These are phyloP conservation scores for Aspergillus affinis DNA, from an alignment of 495 filamentous ascomycete genomes.

Conservation along the genomic window DNA sequence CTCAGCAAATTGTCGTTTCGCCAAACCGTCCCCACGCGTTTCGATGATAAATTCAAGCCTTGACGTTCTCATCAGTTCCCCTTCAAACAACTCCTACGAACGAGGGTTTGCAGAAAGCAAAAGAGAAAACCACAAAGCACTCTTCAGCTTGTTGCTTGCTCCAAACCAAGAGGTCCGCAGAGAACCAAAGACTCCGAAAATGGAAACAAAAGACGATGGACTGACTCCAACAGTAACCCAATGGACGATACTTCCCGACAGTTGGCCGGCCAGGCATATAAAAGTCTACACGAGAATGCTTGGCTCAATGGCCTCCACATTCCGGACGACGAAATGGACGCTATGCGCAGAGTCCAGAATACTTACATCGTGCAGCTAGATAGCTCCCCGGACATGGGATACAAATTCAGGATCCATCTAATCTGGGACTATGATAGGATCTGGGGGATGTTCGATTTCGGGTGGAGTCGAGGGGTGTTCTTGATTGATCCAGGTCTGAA, in stretches of 20 bases:
- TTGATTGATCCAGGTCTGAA: slow-evolving; percentile 12
- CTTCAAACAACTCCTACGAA: neutral
- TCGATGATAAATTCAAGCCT: neutral
- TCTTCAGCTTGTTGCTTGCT: slow-evolving; percentile 1
- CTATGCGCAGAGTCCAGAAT: slow-evolving; percentile 4
- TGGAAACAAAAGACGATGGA: slow-evolving; percentile 1
- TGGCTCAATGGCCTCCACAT: slow-evolving; percentile 10
- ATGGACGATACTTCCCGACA: slow-evolving; percentile 1
- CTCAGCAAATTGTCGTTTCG: too few species aligned
- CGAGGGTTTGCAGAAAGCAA: neutral
- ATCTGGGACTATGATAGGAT: slow-evolving; percentile 20
- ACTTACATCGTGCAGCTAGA: slow-evolving; percentile 7
- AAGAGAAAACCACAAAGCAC: neutral
- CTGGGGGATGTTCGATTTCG: slow-evolving; percentile 15
- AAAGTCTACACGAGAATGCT: slow-evolving; percentile 7
- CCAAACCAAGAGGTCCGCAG: slow-evolving; percentile 1
- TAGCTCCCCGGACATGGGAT: neutral
- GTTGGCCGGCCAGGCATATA: neutral
- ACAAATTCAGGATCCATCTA: slow-evolving; percentile 8
- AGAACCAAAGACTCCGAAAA: slow-evolving; percentile 3
- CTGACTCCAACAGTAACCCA: slow-evolving; percentile 4
- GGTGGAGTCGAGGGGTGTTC: slow-evolving; percentile 6
- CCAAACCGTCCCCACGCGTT: too few species aligned
- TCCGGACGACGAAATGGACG: neutral
- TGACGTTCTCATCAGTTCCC: neutral